Evolutionary conservation across 148 eudicot genomes (phyloP), one percentile per base, ranked within the genome.

Genomic region (Talinum fruticosum): DNA sequence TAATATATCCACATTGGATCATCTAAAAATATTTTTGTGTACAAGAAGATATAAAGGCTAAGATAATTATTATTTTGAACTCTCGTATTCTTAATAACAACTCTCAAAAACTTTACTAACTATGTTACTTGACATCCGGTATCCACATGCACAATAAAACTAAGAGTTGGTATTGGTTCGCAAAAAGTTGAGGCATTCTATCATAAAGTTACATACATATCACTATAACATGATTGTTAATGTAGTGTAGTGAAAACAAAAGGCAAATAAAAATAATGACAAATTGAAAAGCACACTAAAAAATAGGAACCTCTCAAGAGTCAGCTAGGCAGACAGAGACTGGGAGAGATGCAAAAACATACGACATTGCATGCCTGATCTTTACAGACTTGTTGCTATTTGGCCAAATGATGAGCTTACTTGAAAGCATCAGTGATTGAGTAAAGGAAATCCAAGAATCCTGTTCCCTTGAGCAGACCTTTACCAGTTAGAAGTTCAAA

Each of bases 401-500:
- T 47, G 21, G 41, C 38, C 29, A 47, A 45, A 54, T 47, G 53
- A 53, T 45, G 57, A 32, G 32, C 75, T 86, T 82, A 93, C 1
- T 92, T 83, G n/a, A 92, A 82, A 79, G 96, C 92, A 76, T 91
- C 84, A 38, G 89, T 81, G 76, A 83, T 79, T 33, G 94, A 85
- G 71, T 95, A 91, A 37, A 95, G 85, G 90, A 95, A 95, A 85
- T 95, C 99, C 86, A 95, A 85, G 90, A 95, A 95, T 51, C 99
- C 97, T 36, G 97, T 95, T 78, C 99, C 99, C 81, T 91, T 95
- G 72, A 95, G 90, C 64, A 95, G 85, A 80, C 99, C 99, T 86
- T 88, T 90, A 79, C 99, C 99, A 3, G 99, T 95, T 79, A 95
- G 78, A 37, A 95, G 97, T 76, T 95, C 99, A 74, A 95, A 89